phyloP scores from a whole-genome alignment of 495 filamentous ascomycete species.

The Neurospora sp. region DNA sequence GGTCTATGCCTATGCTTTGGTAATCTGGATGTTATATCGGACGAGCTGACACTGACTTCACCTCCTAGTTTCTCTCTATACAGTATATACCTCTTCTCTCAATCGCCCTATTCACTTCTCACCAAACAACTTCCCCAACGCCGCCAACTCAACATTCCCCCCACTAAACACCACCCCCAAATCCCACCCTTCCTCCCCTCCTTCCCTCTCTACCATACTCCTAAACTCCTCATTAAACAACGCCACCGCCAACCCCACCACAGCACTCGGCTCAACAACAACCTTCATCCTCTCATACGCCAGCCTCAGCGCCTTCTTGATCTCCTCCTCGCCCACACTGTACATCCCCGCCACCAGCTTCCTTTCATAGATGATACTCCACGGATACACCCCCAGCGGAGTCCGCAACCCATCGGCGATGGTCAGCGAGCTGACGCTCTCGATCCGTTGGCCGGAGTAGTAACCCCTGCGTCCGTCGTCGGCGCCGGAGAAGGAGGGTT shows the following conservation, averaged over 20 bases:
- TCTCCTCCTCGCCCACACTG: constrained; percentile 73
- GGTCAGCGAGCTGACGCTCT: constrained; percentile 61
- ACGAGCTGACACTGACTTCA: not conserved
- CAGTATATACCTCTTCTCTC: not conserved
- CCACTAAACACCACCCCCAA: constrained; percentile 79
- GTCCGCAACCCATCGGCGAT: constrained; percentile 88
- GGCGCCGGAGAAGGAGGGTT: constrained; percentile 74
- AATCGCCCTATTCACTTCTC: not conserved
- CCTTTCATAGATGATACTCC: constrained; percentile 67
- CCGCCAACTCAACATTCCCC: constrained; percentile 82
- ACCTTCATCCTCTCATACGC: constrained; percentile 88
- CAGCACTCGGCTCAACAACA: constrained; percentile 82
- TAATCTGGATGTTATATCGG: not conserved
- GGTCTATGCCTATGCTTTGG: not conserved
- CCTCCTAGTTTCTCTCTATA: not conserved
- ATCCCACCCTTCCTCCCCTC: constrained; percentile 70
- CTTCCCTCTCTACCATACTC: constrained; percentile 55
- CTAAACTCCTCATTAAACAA: constrained; percentile 82
- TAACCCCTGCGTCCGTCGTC: constrained; percentile 72
- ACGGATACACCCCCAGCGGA: constrained; percentile 67
- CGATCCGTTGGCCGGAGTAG: constrained; percentile 48
- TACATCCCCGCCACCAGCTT: constrained; percentile 64
- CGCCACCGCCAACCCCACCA: constrained; percentile 72
- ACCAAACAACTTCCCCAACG: constrained; percentile 53
- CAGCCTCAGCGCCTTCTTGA: constrained; percentile 63